Evolutionary conservation across 148 eudicot genomes (phyloP), one percentile per base, ranked within the genome.

Genomic region (Mesembryanthemum crystallinum): DNA sequence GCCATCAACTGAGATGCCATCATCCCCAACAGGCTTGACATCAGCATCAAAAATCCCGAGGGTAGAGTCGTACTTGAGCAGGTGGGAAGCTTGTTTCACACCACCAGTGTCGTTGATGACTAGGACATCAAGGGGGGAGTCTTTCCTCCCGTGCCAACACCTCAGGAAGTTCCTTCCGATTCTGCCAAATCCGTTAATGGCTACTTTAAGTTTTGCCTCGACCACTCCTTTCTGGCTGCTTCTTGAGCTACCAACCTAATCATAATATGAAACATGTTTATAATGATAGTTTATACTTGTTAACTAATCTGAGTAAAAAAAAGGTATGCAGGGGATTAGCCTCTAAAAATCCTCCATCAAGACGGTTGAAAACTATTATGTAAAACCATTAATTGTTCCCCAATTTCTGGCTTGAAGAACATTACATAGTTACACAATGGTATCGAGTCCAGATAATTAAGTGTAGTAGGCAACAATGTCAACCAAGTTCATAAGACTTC

Each of bases 161-260:
- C 99, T 86, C 81, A 95, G 84, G 89, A 95, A 95, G 85, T 95
- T 95, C 83, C 99, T 89, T 73, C 99, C 99, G 1, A 95, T 95
- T 62, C 99, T 85, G 2, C 99, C 99, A 43, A 95, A 95, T 42
- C 99, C 99, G 27, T 95, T 95, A 77, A 95, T 95, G 28, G 99
- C 99, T 29, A 95, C 99, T 78, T 95, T 95, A 29, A 92, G 88
- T 79, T 95, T 89, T 1, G 99, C 99, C 76, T 89, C 90, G 54
- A 91, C 92, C 27, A 84, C 84, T 73, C 82, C 86, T 67, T 89
- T 85, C 61, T 76, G 79, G 49, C 58, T 60, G 63, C 78, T 75
- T 61, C 72, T 72, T 58, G 68, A 72, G 4, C 86, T 82, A 21
- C 81, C 86, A 79, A 83, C 62, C 88, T 89, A 72, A 37, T 35